Evolutionary conservation across 2,329 filamentous ascomycete genomes (phyloP).

Genomic region (Knoxdaviesia proteae): DNA sequence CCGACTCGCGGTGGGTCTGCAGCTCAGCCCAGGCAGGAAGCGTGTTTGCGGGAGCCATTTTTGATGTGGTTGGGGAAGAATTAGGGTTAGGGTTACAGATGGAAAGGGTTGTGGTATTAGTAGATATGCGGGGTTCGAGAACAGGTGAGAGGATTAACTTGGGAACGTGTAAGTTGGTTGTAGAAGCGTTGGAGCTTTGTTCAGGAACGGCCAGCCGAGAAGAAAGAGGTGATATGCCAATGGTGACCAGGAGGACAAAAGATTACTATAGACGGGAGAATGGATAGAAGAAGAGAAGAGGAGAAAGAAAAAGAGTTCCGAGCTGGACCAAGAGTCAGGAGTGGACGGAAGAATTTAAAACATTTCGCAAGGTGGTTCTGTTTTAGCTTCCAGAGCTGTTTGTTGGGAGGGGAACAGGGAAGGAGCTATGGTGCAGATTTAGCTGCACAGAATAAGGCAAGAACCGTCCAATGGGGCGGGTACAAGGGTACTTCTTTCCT

Average conservation of each 20-base stretch:
- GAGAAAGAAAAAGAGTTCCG: background rate
- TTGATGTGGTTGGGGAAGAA: too few relatives aligned
- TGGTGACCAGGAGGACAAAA: background rate
- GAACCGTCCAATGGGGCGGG: background rate
- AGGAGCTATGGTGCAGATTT: background rate
- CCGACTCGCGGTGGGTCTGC: constrained; percentile 68
- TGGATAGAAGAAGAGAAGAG: background rate
- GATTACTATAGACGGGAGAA: background rate
- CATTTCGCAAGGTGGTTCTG: background rate
- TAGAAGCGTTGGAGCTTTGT: background rate
- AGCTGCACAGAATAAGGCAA: background rate
- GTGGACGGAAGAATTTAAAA: background rate
- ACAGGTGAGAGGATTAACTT: too few relatives aligned
- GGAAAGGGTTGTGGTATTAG: background rate
- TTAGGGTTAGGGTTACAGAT: background rate
- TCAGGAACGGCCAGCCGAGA: background rate
- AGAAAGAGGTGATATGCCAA: background rate
- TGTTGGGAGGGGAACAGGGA: background rate
- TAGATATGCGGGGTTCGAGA: too few relatives aligned
- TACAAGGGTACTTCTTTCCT: too few relatives aligned
- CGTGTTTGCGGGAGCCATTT: constrained; percentile 66
- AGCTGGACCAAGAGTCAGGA: too few relatives aligned
- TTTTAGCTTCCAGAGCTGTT: background rate
- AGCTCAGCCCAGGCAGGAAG: constrained; percentile 78
- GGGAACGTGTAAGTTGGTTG: too few relatives aligned